Evolutionary conservation across 1,139 yeast genomes (phyloP), one percentile per base, ranked within the genome.

Genomic region (Torulaspora pretoriensis): DNA sequence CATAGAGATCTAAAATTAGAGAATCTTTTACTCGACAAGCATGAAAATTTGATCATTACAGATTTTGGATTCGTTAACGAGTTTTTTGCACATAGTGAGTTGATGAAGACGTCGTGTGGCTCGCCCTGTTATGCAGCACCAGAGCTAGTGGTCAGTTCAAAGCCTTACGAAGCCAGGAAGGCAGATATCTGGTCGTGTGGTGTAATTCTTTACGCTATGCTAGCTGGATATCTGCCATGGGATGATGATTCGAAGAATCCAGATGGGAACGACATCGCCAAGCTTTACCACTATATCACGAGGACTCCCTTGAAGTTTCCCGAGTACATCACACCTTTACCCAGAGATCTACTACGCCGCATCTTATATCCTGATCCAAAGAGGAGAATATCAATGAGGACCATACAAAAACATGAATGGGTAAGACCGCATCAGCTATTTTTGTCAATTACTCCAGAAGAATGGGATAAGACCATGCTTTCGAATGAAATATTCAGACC

Each of bases 71-170:
- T 92, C 68, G 98, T 95, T 35, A 92, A 92, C 68, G 83, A 94
- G 33, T 92, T 88, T 68, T 75, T 77, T 48, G 70, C 73, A 28
- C 75, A 74, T 26, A 76, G 76, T 53, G 96, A 88, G 63, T 71
- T 88, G 45, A 92, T 92, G 98, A 83, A 83, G 63, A 92, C 98
- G 1, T 81, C 92, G 39, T 92, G 99, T 68, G 99, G 99, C 1
- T 87, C 96, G 5, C 98, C 98, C 0, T 90, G 98, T 66, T 92
- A 92, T 66, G 97, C 97, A 0, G 98, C 98, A 3, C 98, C 98
- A 0, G 98, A 92, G 65, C 71, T 92, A 49, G 98, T 92, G 3
- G 83, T 90, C 33, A 83, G 94, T 10, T 90, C 83, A 56, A 75
- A 80, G 44, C 92, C 94, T 16, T 92, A 92, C 64, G 89, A 85